phyloP scores from a whole-genome alignment of 2,329 filamentous ascomycete genomes.

The Claviceps arundinis region DNA sequence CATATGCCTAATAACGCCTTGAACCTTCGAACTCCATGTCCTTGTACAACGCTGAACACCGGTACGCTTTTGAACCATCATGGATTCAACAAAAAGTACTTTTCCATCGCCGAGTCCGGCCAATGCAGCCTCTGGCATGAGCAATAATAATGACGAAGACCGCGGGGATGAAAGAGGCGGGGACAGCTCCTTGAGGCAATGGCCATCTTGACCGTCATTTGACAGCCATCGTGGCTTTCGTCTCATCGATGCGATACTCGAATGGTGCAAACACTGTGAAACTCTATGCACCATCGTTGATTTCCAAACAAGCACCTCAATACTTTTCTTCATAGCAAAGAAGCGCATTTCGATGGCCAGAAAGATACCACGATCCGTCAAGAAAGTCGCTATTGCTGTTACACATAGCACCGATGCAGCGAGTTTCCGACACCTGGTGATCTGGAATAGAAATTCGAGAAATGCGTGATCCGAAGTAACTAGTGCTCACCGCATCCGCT shows the following conservation, averaged over 20 bases:
- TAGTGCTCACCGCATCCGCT: not conserved
- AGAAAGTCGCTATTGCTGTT: slow-evolving; percentile 45
- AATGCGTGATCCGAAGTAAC: too few species aligned
- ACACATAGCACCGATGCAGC: slow-evolving; percentile 33
- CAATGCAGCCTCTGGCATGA: slow-evolving; percentile 19
- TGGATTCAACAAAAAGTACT: slow-evolving; percentile 24
- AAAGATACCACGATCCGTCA: slow-evolving; percentile 53
- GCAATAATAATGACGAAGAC: slow-evolving; percentile 33
- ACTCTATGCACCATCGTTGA: too few species aligned
- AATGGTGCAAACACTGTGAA: too few species aligned
- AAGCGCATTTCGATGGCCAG: slow-evolving; percentile 73
- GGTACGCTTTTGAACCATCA: slow-evolving; percentile 10
- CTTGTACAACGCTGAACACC: not conserved
- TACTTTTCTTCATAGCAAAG: slow-evolving; percentile 69
- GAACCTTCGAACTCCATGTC: not conserved
- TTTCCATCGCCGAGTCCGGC: slow-evolving; percentile 31
- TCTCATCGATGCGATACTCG: not conserved
- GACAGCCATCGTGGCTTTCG: slow-evolving; percentile 54
- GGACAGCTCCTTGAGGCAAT: slow-evolving; percentile 35
- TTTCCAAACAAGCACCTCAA: slow-evolving; percentile 35
- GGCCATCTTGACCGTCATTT: slow-evolving; percentile 53
- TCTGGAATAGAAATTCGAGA: too few species aligned
- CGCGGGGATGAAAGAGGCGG: slow-evolving; percentile 49
- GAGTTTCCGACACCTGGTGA: too few species aligned
- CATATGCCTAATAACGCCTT: not conserved